phyloP scores from a whole-genome alignment of 208 protist species.

The Leishmania major region DNA sequence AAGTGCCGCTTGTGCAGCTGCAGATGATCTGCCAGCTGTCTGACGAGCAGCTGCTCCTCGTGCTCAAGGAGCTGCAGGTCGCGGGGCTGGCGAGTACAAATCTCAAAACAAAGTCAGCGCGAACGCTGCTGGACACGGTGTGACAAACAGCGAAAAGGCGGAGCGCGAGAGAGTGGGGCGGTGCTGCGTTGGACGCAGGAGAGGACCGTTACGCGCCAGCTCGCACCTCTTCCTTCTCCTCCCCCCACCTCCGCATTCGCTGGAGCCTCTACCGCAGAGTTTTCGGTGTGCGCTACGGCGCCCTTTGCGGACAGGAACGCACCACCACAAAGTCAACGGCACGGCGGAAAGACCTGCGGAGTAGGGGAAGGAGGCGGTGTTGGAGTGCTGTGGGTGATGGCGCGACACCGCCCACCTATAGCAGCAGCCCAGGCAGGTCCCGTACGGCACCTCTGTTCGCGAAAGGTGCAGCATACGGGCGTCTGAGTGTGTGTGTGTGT shows the following conservation, averaged over 20 bases:
- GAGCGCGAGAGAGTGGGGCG: background rate
- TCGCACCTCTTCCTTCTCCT: background rate
- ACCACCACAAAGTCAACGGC: background rate
- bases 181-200: background rate
- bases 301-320: background rate
- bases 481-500: background rate
- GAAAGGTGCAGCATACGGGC: background rate
- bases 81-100: conserved; percentile 47
- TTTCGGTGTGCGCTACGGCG: background rate
- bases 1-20: conserved; percentile 57
- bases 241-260: background rate
- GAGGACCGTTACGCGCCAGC: background rate
- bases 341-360: background rate
- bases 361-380: background rate
- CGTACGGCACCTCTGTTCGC: background rate
- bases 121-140: conserved; percentile 34
- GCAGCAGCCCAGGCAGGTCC: background rate
- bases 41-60: conserved; percentile 55
- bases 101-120: conserved; percentile 38
- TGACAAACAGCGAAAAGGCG: background rate
- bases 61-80: conserved; percentile 59
- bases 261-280: background rate
- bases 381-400: background rate
- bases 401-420: background rate
- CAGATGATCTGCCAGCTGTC: conserved; percentile 63